Evolutionary conservation across 208 protist genomes (phyloP).

Genomic region (Leishmania turanica): DNA sequence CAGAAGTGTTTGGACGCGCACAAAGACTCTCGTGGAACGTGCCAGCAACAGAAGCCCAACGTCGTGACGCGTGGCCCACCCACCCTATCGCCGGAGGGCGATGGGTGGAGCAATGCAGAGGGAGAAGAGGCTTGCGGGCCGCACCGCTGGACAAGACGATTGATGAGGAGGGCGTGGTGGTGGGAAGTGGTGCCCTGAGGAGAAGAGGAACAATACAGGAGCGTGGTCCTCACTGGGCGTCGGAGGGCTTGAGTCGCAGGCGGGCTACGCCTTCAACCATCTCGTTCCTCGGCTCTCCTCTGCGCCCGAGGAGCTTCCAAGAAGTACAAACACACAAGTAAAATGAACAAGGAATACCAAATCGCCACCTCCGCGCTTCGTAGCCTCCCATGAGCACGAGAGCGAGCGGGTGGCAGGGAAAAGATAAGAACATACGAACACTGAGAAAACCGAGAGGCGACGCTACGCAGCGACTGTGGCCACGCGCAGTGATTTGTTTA

Average conservation of each 20-base stretch:
- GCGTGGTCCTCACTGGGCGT: not conserved
- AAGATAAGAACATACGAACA: not conserved
- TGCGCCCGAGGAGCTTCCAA: not conserved
- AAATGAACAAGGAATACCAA: not conserved
- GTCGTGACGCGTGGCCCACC: not conserved
- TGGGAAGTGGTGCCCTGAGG: not conserved
- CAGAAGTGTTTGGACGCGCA: not conserved
- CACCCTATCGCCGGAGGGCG: not conserved
- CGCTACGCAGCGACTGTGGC: no score
- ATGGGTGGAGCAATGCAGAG: not conserved
- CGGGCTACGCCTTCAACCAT: not conserved
- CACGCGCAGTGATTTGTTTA: not conserved
- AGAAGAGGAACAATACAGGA: not conserved
- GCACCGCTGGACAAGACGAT: not conserved
- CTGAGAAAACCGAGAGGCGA: not conserved
- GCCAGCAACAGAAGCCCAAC: not conserved
- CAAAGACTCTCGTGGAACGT: not conserved
- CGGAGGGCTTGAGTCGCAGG: not conserved
- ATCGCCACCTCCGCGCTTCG: not conserved
- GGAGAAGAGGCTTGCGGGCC: not conserved
- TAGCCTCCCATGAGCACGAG: not conserved
- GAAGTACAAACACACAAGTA: not conserved
- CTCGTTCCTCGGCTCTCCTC: not conserved
- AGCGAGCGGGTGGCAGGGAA: not conserved
- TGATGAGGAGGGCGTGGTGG: not conserved